A percentile compares a stretch with the other conserved stretches of the same genome.
phyloP scores from a whole-genome alignment of 768 basidiomycete species.

The Trametes sanguinea region DNA sequence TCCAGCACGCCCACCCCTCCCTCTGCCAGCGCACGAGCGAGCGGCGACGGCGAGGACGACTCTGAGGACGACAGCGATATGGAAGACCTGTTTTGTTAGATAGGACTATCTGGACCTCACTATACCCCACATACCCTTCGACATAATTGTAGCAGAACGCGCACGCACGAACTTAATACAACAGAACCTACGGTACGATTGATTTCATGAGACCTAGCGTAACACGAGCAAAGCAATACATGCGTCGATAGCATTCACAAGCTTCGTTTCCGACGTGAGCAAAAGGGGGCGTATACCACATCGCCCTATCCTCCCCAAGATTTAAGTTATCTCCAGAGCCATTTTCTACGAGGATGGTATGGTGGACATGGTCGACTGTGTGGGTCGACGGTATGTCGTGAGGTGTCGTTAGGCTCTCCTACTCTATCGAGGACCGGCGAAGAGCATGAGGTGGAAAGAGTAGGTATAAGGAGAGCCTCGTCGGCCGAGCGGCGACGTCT shows the following conservation, averaged over 20 bases:
- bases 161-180: not conserved
- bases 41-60: not conserved
- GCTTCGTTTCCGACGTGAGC: not conserved
- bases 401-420: not conserved
- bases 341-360: not conserved
- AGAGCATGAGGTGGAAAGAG: too few relatives aligned
- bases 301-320: not conserved
- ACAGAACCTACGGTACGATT: constrained; percentile 4
- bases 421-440: not conserved
- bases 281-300: not conserved
- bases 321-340: too few relatives aligned
- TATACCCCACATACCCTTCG: too few relatives aligned
- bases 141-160: too few relatives aligned
- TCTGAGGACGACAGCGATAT: constrained; percentile 1
- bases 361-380: not conserved
- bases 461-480: not conserved
- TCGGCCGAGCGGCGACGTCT: not conserved
- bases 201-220: not conserved
- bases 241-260: constrained; percentile 1
- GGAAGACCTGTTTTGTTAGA: not conserved
- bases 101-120: too few relatives aligned
- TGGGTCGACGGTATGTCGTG: not conserved
- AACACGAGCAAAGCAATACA: not conserved
- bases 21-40: not conserved
- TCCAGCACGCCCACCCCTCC: not conserved